Base-by-base conservation (phyloP, 495 filamentous ascomycete species). In the Pseudoneurospora amorphoporcata region DNA sequence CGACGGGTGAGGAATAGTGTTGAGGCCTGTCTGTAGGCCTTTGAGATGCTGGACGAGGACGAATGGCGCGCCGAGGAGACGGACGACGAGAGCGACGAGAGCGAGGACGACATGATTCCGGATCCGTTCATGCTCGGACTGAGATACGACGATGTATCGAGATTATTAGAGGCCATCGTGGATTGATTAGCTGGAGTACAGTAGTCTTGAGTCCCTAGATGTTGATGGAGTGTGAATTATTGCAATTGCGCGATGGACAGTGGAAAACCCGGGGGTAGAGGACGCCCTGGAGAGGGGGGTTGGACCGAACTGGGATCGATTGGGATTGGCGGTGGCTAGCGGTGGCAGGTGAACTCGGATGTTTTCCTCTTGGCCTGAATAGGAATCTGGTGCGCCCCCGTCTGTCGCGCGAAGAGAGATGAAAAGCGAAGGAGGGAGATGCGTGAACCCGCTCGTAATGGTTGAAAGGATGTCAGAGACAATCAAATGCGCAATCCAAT, bases 1-100 rank as follows among this genome's bases (percentile, higher is more conserved):
- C 95, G 91, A 77, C 95, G 93, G 77, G 96, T 98, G 47, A 99
- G 84, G 81, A 95, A 99, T 8, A 98, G 88, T 73, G 93, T 91
- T 12, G 92, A 94, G 61, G 95, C 92, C 82, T 95, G 92, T 73
- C 94, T 91, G 83, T 97, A 98, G 5, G 92, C 86, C 79, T 94
- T 94, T 68, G 91, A 90, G 74, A 94, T 89, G 74, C 89, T 87
- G n/a, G 85, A 85, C 40, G 88, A 83, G 40, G 83, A 83, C 47
- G 86, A 84, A 69, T 86, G 84, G 38, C 88, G 87, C 73, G 82
- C 81, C 75, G 90, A 86, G 68, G 89, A 75, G 19, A 83, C 74
- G 47, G 83, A 79, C 9, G 83, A 77, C 38, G 84, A 80, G 10
- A 84, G 76, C 12, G 84, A 85, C 8, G 84, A 80, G 61, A 87